Conservation (phyloP, 176 grass and related monocot genomes). For the Carex myosuroides region DNA sequence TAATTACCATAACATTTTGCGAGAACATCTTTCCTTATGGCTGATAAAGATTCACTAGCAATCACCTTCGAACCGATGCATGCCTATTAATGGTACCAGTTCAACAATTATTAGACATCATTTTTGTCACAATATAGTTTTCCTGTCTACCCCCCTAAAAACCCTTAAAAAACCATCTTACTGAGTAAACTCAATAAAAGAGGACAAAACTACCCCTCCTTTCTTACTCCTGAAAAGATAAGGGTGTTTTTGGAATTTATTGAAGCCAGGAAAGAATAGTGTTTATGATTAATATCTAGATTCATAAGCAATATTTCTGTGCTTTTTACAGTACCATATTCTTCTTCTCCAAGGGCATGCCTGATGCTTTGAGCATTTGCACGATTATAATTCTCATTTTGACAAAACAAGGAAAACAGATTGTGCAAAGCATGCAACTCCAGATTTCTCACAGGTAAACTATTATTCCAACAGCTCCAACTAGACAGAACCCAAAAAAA, state of each 20-base stretch:
- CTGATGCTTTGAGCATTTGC: constrained; percentile 4
- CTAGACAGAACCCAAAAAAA: background rate
- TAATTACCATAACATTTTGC: constrained; percentile 97
- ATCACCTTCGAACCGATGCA: constrained; percentile 91
- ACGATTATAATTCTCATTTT: background rate
- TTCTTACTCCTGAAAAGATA: background rate
- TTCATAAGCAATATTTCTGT: background rate
- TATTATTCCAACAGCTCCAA: background rate
- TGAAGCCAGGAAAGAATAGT: background rate
- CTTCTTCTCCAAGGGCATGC: background rate
- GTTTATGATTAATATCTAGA: background rate
- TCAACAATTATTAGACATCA: constrained; percentile 29
- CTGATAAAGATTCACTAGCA: constrained; percentile 88
- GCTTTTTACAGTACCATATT: background rate
- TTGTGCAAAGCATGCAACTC: background rate
- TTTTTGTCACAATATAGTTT: background rate
- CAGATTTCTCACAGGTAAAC: background rate
- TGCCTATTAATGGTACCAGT: constrained; percentile 46
- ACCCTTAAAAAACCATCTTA: constrained; percentile 9
- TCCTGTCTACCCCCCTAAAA: constrained; percentile 11
- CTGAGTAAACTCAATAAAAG: background rate
- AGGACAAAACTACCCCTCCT: background rate
- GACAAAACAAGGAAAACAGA: background rate
- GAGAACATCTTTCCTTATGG: constrained; percentile 93
- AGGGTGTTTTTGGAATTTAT: background rate